phyloP scores from a whole-genome alignment of 106 monocot species.

The Acorus calamus region DNA sequence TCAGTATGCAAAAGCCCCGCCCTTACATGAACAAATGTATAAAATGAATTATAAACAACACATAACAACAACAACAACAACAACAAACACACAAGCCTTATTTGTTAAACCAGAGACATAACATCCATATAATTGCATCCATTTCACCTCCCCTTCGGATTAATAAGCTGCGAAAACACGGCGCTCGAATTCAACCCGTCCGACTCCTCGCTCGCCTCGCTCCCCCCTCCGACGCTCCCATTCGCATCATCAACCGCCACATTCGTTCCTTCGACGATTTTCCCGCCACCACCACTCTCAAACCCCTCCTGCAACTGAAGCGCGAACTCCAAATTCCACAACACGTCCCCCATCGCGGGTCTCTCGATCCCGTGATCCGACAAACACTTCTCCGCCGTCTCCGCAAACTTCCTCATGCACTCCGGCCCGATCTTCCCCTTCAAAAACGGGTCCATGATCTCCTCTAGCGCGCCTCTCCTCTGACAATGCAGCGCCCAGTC shows the following conservation, averaged over 20 bases:
- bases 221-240: background rate
- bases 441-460: constrained; percentile 42
- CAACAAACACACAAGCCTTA: too few relatives aligned
- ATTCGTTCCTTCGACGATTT: background rate
- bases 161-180: constrained; percentile 38
- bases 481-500: constrained; percentile 54
- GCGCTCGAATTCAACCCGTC: constrained; percentile 8
- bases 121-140: too few relatives aligned
- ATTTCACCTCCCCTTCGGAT: constrained; percentile 25
- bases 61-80: too few relatives aligned
- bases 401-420: constrained; percentile 54
- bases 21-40: too few relatives aligned
- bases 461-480: constrained; percentile 25
- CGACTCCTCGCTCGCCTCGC: constrained; percentile 20
- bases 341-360: constrained; percentile 76
- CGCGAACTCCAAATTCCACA: constrained; percentile 76
- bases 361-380: constrained; percentile 48
- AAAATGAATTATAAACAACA: too few relatives aligned
- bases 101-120: too few relatives aligned
- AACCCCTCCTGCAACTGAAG: constrained; percentile 36
- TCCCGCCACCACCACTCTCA: constrained; percentile 10
- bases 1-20: too few relatives aligned
- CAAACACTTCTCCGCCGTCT: constrained; percentile 60
- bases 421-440: constrained; percentile 44
- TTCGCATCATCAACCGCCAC: background rate